phyloP scores from a whole-genome alignment of 768 basidiomycete species.

The Xerocomellus intermedius region DNA sequence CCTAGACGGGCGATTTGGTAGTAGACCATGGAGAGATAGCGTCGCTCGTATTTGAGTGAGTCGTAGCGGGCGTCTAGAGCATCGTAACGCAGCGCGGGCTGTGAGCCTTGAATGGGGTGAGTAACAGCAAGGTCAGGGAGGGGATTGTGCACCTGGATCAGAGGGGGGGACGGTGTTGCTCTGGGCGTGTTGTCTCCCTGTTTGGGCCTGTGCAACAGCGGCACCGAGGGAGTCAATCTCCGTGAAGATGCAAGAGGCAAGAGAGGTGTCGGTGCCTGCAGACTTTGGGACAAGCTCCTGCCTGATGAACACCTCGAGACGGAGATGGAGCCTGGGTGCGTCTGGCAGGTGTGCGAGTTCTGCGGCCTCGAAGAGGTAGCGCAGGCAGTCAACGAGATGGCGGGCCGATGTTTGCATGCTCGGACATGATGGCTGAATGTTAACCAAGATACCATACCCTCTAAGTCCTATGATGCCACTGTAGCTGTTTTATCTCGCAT shows the following conservation, averaged over 20 bases:
- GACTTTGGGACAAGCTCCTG: constrained; percentile 49
- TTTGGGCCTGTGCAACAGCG: constrained; percentile 52
- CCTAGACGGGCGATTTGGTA: constrained; percentile 64
- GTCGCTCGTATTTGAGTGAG: constrained; percentile 72
- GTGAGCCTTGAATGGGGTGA: constrained; percentile 40
- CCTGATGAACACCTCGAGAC: constrained; percentile 54
- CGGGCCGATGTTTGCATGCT: too few species aligned
- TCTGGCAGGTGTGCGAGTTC: constrained; percentile 45
- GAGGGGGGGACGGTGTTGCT: constrained; percentile 55
- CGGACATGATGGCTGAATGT: too few species aligned
- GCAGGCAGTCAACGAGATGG: constrained; percentile 69
- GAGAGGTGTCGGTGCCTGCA: constrained; percentile 38
- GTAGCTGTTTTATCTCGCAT: too few species aligned
- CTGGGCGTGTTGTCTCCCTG: constrained; percentile 57
- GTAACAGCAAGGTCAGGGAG: too few species aligned
- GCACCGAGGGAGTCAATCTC: constrained; percentile 61
- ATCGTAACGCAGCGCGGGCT: constrained; percentile 58
- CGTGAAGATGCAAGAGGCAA: constrained; percentile 57
- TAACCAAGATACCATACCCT: too few species aligned
- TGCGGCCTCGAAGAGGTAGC: constrained; percentile 65
- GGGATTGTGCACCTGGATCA: background rate
- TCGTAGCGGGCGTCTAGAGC: constrained; percentile 67
- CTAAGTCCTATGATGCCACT: too few species aligned
- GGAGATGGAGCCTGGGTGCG: constrained; percentile 45
- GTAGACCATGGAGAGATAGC: constrained; percentile 61